Conservation (phyloP, 441 rosid genomes). For the Adansonia rubrostipa region DNA sequence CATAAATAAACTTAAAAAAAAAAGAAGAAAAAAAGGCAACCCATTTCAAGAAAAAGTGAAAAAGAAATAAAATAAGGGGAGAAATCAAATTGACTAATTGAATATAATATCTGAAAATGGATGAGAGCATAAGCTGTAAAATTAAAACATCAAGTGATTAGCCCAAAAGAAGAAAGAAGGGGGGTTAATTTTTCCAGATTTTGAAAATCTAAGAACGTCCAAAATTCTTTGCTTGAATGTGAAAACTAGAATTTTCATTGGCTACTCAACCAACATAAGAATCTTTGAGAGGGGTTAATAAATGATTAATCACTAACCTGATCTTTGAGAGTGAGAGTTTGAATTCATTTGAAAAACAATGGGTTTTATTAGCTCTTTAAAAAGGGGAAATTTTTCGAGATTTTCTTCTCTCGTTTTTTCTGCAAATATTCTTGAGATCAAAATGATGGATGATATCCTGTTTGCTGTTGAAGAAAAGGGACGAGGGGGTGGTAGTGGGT, state of each 20-base stretch:
- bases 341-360: background rate
- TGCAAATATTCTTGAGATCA: background rate
- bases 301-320: background rate
- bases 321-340: background rate
- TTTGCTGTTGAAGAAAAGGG: background rate
- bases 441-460: background rate
- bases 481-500: background rate
- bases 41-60: background rate
- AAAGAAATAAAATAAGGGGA: background rate
- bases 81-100: background rate
- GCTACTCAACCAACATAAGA: background rate
- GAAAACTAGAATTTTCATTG: background rate
- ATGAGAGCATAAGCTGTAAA: constrained; percentile 32
- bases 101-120: constrained; percentile 18
- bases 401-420: background rate
- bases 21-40: background rate
- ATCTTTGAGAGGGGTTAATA: background rate
- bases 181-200: background rate
- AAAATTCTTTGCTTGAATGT: constrained; percentile 27
- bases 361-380: background rate
- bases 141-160: background rate
- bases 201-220: background rate
- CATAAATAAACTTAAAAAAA: background rate
- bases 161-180: background rate
- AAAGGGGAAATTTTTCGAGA: background rate